Conservation (phyloP, 805 yeast genomes). For the Hanseniaspora guilliermondii region DNA sequence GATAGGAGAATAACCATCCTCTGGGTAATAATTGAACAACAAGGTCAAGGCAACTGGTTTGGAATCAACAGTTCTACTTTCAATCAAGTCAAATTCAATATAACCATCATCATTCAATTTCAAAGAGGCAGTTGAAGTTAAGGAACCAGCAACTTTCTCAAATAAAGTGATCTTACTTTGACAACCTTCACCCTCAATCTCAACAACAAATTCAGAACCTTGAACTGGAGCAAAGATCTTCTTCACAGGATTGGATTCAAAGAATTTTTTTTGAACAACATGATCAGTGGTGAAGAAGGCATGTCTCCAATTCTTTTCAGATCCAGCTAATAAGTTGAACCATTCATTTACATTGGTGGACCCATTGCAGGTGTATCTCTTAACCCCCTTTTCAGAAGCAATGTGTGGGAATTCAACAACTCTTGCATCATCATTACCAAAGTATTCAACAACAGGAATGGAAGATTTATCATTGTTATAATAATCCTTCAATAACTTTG, state of each 20-base stretch:
- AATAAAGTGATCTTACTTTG: conserved; percentile 51
- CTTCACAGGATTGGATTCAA: conserved; percentile 65
- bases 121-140: conserved; percentile 54
- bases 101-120: conserved; percentile 31
- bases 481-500: conserved; percentile 49
- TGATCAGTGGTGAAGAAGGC: conserved; percentile 72
- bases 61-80: conserved; percentile 73
- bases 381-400: conserved; percentile 21
- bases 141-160: conserved; percentile 63
- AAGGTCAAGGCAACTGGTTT: conserved; percentile 64
- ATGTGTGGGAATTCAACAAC: conserved; percentile 27
- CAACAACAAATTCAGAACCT: conserved; percentile 43
- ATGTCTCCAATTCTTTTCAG: conserved; percentile 71
- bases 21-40: conserved; percentile 65
- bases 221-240: conserved; percentile 63
- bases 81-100: conserved; percentile 66
- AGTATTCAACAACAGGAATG: conserved; percentile 83
- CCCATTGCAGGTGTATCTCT: conserved; percentile 31
- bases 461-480: conserved; percentile 58
- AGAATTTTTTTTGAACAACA: conserved; percentile 75
- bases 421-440: conserved; percentile 53
- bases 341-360: conserved; percentile 37
- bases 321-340: conserved; percentile 75
- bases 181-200: conserved; percentile 40
- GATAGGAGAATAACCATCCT: conserved; percentile 92